Evolutionary conservation across 2,329 filamentous ascomycete species (phyloP).

Genomic region (Pseudogymnoascus sp.): DNA sequence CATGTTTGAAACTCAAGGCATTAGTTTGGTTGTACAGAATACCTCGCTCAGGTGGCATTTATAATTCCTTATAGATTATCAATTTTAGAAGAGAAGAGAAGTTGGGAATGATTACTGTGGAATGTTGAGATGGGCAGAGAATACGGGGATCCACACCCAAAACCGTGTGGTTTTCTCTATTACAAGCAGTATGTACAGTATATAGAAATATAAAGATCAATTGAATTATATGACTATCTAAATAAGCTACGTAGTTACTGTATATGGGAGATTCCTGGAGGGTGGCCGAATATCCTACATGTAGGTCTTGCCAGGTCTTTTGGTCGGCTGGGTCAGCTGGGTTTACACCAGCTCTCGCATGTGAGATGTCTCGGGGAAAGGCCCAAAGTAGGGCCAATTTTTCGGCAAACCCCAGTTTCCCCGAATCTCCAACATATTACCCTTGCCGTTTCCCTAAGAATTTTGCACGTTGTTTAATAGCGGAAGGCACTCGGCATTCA

Average conservation of each 20-base stretch:
- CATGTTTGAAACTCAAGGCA: background rate
- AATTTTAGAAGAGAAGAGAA: background rate
- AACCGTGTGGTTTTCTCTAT: background rate
- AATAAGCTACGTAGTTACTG: background rate
- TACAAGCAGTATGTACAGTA: background rate
- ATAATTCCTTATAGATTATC: background rate
- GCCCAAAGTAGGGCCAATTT: too few relatives aligned
- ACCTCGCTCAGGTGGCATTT: background rate
- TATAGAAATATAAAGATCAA: background rate
- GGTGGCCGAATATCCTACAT: background rate
- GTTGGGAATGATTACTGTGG: background rate
- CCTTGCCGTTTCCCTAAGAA: background rate
- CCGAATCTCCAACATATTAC: background rate
- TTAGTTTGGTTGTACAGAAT: background rate
- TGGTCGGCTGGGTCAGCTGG: background rate
- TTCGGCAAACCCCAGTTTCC: too few relatives aligned
- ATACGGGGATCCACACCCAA: background rate
- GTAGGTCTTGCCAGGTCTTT: background rate
- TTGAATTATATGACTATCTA: background rate
- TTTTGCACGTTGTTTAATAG: background rate
- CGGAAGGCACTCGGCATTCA: background rate
- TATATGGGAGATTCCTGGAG: background rate
- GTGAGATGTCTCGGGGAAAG: too few relatives aligned
- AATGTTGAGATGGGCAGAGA: background rate
- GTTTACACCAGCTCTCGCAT: background rate